Base-by-base conservation (phyloP, 179 eudicot species). In the Nepenthes alata region DNA sequence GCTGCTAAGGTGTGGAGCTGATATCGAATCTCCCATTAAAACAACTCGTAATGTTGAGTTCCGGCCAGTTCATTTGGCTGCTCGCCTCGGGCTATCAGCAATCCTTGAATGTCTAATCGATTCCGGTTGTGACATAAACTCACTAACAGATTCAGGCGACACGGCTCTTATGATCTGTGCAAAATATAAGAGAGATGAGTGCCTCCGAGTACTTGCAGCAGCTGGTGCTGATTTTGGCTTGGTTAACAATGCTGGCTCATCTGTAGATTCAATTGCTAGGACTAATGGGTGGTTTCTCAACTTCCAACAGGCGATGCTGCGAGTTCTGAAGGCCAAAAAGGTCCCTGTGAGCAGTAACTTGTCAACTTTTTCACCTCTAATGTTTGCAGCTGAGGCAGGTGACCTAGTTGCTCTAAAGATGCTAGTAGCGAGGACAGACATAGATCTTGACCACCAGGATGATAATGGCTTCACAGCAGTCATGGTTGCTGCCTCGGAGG, bases 161-260 rank as follows among this genome's bases (percentile, higher is more conserved):
- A 91, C 96, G 2, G 86, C 96, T 66, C 74, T 83, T 11, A 86
- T 89, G 81, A 75, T 85, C 15, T 75, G 77, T 58, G 83, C 78
- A 4, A 84, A 70, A 68, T 69, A 78, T 58, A 89, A 73, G 64
- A 73, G 36, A 58, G 88, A 77, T 60, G 86, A 81, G 58, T 91
- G 96, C 67, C 75, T 89, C 15, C 68, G 62, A 70, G 69, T 81
- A 37, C 59, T 91, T 68, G 81, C 78, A 6, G 58, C 41, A 51
- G 85, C 88, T 36, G 96, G 96, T 60, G 95, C 95, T 68, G 98
- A 91, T 66, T 73, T 91, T 57, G 91, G 96, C 13, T 58, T 89
- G 57, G 75, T 83, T 3, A 89, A 83, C 61, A 6, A 52, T 14
- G 68, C 70, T 37, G 85, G 86, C 35, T 62, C 67, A 59, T 81